Conservation (phyloP, 129 eudicot species). For the Dittrichia graveolens region DNA sequence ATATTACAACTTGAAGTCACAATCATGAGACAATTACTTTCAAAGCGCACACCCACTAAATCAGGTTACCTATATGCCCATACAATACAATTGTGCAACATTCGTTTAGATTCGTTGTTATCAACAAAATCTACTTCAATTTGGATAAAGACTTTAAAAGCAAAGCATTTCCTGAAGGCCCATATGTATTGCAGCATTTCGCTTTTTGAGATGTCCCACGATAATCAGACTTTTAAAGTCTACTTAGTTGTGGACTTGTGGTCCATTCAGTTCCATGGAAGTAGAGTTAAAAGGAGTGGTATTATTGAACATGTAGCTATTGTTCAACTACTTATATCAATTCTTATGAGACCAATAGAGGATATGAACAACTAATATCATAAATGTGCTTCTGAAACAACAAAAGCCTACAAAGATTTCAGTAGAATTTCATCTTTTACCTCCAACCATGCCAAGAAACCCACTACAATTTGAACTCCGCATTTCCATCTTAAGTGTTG, state of each 20-base stretch:
- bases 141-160: neutral
- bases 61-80: conserved; percentile 19
- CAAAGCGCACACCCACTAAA: neutral
- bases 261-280: conserved; percentile 12
- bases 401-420: neutral
- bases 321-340: neutral
- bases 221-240: conserved; percentile 9
- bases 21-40: conserved; percentile 1
- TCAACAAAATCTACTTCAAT: conserved; percentile 20
- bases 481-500: conserved; percentile 54
- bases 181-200: conserved; percentile 15
- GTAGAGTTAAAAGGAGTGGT: conserved; percentile 1
- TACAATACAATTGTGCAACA: conserved; percentile 17
- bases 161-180: neutral
- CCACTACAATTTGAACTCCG: conserved; percentile 83
- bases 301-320: neutral
- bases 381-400: neutral
- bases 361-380: conserved; percentile 24
- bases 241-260: conserved; percentile 24
- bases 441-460: conserved; percentile 95
- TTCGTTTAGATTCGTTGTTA: conserved; percentile 6
- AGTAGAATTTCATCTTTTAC: conserved; percentile 38
- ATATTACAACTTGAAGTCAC: neutral
- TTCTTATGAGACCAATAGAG: neutral
- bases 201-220: conserved; percentile 13